These are phyloP conservation scores for Gossypium herbaceum DNA, from an alignment of 345 rosid species.

Conservation along the genomic window DNA sequence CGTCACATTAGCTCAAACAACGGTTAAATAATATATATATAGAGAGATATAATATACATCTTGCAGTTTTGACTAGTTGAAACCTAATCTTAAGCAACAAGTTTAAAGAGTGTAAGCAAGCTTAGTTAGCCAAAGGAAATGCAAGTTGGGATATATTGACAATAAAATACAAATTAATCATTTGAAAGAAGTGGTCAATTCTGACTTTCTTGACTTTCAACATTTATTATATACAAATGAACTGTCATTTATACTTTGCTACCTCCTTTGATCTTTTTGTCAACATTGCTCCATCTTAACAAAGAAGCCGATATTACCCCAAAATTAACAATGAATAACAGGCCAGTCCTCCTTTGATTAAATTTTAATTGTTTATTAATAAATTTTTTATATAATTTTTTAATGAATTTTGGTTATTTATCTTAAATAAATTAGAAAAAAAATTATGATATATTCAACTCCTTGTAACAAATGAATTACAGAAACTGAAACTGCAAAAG, in stretches of 20 bases:
- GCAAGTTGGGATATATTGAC: constrained; percentile 14
- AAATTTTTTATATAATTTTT: too few species aligned
- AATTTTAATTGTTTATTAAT: too few species aligned
- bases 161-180: neutral
- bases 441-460: neutral
- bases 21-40: too few species aligned
- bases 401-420: too few species aligned
- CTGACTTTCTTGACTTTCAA: neutral
- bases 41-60: too few species aligned
- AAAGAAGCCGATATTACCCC: too few species aligned
- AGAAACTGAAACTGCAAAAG: neutral
- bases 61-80: neutral
- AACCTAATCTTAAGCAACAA: neutral
- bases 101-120: neutral
- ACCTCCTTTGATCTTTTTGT: neutral
- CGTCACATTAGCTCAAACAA: too few species aligned
- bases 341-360: too few species aligned
- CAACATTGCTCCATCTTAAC: neutral
- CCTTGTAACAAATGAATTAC: neutral
- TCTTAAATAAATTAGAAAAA: too few species aligned
- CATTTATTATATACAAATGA: neutral
- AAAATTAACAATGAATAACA: too few species aligned
- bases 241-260: neutral
- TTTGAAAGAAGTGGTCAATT: neutral
- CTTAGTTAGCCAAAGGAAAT: neutral